These are phyloP conservation scores for Penicillium coffeae DNA, from an alignment of 495 filamentous ascomycete genomes.

Conservation along the genomic window DNA sequence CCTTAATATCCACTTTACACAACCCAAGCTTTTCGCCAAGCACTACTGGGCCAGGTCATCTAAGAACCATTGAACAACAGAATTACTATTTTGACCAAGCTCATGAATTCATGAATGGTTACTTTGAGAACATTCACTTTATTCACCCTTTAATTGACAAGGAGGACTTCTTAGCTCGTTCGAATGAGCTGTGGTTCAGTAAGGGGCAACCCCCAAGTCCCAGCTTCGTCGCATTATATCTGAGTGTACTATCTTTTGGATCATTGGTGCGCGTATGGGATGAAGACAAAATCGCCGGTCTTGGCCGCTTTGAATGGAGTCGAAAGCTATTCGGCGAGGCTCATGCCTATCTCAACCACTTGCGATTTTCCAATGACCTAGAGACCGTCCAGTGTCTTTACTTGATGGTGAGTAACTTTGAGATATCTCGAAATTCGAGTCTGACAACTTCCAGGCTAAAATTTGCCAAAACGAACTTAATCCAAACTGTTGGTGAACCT, in stretches of 20 bases:
- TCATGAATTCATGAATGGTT: slow-evolving; percentile 41
- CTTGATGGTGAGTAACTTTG: slow-evolving; percentile 29
- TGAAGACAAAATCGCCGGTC: slow-evolving; percentile 30
- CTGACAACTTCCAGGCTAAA: slow-evolving; percentile 29
- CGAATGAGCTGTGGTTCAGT: slow-evolving; percentile 37
- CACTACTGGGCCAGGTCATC: slow-evolving; percentile 21
- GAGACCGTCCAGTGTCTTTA: slow-evolving; percentile 42
- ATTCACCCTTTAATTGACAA: slow-evolving; percentile 42
- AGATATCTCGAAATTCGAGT: too few relatives aligned
- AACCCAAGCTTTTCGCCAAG: slow-evolving; percentile 38
- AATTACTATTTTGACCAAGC: slow-evolving; percentile 42
- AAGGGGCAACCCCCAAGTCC: slow-evolving; percentile 27
- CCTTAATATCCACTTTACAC: slow-evolving; percentile 37
- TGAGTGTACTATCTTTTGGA: slow-evolving; percentile 39
- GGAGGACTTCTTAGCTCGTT: slow-evolving; percentile 34
- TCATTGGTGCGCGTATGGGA: slow-evolving; percentile 39
- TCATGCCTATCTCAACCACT: slow-evolving; percentile 32
- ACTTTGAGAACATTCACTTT: slow-evolving; percentile 42
- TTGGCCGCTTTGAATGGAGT: slow-evolving; percentile 41
- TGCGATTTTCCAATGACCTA: slow-evolving; percentile 38
- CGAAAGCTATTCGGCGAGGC: slow-evolving; percentile 41
- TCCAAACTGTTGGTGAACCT: slow-evolving; percentile 29
- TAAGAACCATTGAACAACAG: slow-evolving; percentile 20
- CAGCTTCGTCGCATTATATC: slow-evolving; percentile 38
- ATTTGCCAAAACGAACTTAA: slow-evolving; percentile 43